These are phyloP conservation scores for Alternaria infectoria DNA, from an alignment of 2,329 filamentous ascomycete genomes.

Conservation along the genomic window DNA sequence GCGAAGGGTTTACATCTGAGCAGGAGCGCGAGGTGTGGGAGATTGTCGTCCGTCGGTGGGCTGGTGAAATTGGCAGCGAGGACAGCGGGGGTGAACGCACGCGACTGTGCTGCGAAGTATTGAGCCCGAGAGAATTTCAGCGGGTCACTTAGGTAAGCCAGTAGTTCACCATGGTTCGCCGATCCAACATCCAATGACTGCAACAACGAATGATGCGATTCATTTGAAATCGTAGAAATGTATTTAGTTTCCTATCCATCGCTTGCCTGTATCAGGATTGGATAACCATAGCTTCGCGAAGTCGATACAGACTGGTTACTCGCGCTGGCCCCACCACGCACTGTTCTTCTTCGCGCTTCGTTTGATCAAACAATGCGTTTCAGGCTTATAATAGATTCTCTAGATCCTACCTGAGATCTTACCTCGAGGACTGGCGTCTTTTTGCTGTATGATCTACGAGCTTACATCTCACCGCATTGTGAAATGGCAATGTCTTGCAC, in stretches of 20 bases:
- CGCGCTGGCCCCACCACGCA: background rate
- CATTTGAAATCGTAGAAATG: background rate
- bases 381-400: background rate
- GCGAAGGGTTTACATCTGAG: constrained; percentile 36
- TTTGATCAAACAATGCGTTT: background rate
- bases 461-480: constrained; percentile 91
- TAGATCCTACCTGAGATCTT: background rate
- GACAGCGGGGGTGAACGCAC: constrained; percentile 21
- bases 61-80: constrained; percentile 17
- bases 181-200: background rate
- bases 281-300: background rate
- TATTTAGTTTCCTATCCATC: background rate
- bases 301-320: background rate
- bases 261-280: background rate
- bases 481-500: constrained; percentile 82
- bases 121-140: constrained; percentile 13
- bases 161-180: background rate
- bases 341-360: background rate
- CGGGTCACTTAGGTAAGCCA: constrained; percentile 20
- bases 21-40: constrained; percentile 4
- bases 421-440: background rate
- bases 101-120: constrained; percentile 14
- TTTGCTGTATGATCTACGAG: background rate
- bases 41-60: constrained; percentile 1
- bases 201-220: background rate